Evolutionary conservation across 805 yeast genomes (phyloP), one percentile per base, ranked within the genome.

Genomic region (Nakazawaea laoshanensis): DNA sequence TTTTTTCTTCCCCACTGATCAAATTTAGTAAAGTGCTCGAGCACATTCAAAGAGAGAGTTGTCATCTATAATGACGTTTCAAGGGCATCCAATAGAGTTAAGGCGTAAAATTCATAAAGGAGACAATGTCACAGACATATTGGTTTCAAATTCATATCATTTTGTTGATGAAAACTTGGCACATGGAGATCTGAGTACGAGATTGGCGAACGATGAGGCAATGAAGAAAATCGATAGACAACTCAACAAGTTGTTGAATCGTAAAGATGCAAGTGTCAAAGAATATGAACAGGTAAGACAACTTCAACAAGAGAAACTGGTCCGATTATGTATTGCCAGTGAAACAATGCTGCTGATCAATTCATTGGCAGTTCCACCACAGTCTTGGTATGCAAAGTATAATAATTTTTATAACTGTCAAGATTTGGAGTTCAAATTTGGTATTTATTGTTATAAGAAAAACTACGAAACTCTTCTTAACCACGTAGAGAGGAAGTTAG

Each of bases 281-380:
- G 27, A 21, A 8, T 33, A 33, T 28, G n/a, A 22, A 11, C 11
- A 10, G 11, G 11, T 33, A 15, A 27, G 32, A 23, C 2, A n/a
- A 3, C 7, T 34, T 11, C 37, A 34, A 29, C 29, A 29, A 9
- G 37, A 34, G 19, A 19, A 19, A 13, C 30, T 34, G 37, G 21
- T 34, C 7, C 19, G 37, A 24, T 29, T 24, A 16, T 29, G 26
- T 19, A 17, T 34, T 8, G 12, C 37, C 6, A 27, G 20, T n/a
- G 33, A 34, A 11, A 29, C 23, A 9, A 24, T 29, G 26, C 17
- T 22, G n/a, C 37, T 34, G 37, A 24, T 34, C 8, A 29, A 29
- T 16, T 15, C 32, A 7, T 20, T 18, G 5, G n/a, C 18, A 9
- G 29, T 29, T 9, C 37, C 37, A n/a, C 8, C 25, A 21, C 26